Evolutionary conservation across 805 yeast species (phyloP).

Genomic region (Tetrapisispora iriomotensis): DNA sequence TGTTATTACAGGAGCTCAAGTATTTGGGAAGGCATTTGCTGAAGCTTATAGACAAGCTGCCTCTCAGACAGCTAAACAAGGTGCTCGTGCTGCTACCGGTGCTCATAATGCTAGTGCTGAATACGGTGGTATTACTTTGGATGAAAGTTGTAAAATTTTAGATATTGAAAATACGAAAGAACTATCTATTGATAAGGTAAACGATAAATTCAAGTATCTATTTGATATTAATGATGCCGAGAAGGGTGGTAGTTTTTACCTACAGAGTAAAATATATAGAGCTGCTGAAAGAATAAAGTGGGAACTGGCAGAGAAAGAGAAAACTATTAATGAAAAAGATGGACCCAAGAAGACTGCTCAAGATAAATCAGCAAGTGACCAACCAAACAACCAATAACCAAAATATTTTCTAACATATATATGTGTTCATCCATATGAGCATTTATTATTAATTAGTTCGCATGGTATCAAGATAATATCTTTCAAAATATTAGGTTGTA

Average conservation of each 20-base stretch:
- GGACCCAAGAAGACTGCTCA: not conserved
- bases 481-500: too few relatives aligned
- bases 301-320: constrained; percentile 40
- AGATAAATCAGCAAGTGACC: not conserved
- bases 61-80: constrained; percentile 73
- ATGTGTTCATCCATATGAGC: too few relatives aligned
- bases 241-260: constrained; percentile 89
- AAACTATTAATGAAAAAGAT: constrained; percentile 3
- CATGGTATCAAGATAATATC: too few relatives aligned
- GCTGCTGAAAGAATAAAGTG: constrained; percentile 86
- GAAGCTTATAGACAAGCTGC: constrained; percentile 97
- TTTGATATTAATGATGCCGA: constrained; percentile 87
- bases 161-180: constrained; percentile 57
- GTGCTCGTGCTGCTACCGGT: constrained; percentile 36
- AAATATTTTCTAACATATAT: too few relatives aligned
- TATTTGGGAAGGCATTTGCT: constrained; percentile 91
- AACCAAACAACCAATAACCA: not conserved
- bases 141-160: constrained; percentile 85
- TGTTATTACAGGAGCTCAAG: constrained; percentile 87
- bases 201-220: constrained; percentile 66
- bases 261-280: constrained; percentile 86
- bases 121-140: constrained; percentile 69
- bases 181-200: constrained; percentile 47
- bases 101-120: constrained; percentile 35
- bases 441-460: too few relatives aligned